Evolutionary conservation across 345 rosid species (phyloP).

Genomic region (Linum usitatissimum): DNA sequence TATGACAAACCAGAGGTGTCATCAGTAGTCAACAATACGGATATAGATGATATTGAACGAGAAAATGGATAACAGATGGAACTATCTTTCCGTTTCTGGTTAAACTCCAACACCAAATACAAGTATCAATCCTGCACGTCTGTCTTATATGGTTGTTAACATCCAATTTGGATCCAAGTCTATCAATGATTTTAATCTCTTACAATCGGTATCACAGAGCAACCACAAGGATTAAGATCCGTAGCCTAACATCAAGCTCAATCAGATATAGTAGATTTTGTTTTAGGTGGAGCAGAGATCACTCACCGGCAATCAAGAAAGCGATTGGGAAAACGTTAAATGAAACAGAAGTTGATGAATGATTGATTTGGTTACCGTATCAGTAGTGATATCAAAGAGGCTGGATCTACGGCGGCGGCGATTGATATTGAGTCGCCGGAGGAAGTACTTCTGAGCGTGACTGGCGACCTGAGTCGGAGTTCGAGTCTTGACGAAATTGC

Average conservation of each 20-base stretch:
- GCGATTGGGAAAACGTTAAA: not conserved
- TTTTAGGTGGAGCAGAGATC: not conserved
- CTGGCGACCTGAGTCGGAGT: conserved; percentile 97
- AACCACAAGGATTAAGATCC: not conserved
- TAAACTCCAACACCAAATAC: not conserved
- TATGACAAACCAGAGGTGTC: not conserved
- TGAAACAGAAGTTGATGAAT: not conserved
- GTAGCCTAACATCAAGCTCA: not conserved
- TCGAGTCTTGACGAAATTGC: conserved; percentile 72
- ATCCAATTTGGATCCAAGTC: not conserved
- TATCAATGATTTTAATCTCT: too few species aligned
- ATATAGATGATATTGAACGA: too few species aligned
- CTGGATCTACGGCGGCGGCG: conserved; percentile 93
- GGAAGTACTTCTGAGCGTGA: conserved; percentile 92
- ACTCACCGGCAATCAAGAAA: not conserved
- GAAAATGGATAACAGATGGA: not conserved
- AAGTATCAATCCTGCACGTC: not conserved
- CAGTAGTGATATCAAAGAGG: conserved; percentile 82
- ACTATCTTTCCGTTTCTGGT: not conserved
- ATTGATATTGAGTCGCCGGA: conserved; percentile 64
- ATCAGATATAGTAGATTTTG: not conserved
- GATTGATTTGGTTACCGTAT: conserved; percentile 34
- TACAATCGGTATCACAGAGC: not conserved
- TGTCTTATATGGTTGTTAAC: not conserved
- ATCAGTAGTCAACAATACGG: too few species aligned